These are phyloP conservation scores for Hygrocybe coccinea DNA, from an alignment of 768 basidiomycete genomes.

Conservation along the genomic window DNA sequence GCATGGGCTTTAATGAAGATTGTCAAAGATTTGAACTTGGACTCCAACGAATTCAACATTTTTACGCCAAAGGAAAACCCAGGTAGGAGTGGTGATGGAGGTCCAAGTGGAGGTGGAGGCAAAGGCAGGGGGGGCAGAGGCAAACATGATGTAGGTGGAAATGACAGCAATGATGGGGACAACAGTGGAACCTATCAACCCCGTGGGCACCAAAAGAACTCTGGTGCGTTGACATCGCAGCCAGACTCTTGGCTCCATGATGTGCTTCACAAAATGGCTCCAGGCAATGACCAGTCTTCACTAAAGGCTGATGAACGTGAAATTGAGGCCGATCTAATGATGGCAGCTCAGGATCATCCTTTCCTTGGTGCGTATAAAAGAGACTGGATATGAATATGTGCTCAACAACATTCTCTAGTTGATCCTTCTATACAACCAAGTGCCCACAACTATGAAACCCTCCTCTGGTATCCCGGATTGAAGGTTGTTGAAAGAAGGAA, in stretches of 20 bases:
- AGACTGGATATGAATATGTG: too few relatives aligned
- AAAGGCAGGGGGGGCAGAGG: neutral
- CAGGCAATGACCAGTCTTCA: neutral
- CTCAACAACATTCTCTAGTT: conserved; percentile 1
- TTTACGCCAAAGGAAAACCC: neutral
- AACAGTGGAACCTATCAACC: neutral
- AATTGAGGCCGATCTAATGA: conserved; percentile 5
- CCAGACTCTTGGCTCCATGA: neutral
- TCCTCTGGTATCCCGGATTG: conserved; percentile 4
- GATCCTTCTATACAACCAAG: conserved; percentile 2
- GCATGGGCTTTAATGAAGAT: conserved; percentile 12
- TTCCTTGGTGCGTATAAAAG: too few relatives aligned
- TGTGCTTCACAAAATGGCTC: neutral
- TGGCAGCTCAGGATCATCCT: neutral
- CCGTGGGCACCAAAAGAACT: neutral
- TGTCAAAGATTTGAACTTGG: neutral
- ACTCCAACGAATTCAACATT: too few relatives aligned
- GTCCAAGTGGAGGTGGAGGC: neutral
- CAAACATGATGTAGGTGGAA: neutral
- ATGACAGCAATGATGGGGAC: neutral
- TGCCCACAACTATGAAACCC: conserved; percentile 1
- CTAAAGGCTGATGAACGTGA: neutral
- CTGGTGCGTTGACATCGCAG: neutral
- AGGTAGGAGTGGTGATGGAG: neutral
- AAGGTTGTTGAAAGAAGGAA: conserved; percentile 2